Evolutionary conservation across 495 filamentous ascomycete species (phyloP), one percentile per base, ranked within the genome.

Genomic region (Penicillium maclennaniae): DNA sequence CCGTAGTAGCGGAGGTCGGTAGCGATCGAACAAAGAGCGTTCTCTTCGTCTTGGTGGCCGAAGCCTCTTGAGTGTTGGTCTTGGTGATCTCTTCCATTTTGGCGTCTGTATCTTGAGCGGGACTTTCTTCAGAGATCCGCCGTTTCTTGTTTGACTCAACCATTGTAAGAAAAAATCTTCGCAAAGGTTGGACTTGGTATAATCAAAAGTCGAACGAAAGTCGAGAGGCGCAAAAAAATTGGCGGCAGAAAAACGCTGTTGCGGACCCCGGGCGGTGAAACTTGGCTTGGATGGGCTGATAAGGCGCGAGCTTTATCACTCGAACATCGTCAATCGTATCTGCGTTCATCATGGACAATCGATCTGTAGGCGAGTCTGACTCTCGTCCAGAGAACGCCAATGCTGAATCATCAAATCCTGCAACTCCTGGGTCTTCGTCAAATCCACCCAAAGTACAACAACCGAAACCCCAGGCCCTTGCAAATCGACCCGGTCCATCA

Each of bases 21-120:
- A 99, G 81, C 27, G 87, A 91, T 59, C 91, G 87, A 56, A 99
- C 85, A 74, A 97, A 99, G 55, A 99, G 83, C 10, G 89, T 87
- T 46, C 85, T 76, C 49, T 83, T 70, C 50, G 77, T 61, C 16
- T 47, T 57, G 38, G 68, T 62, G 55, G 63, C 50, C n/a, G 61
- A 31, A 19, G 60, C 45, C n/a, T 65, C 58, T 3, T 43, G 28
- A 38, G 56, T 41, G 23, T 63, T 48, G 45, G 58, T 57, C 36
- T 59, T 62, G 20, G 63, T 45, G 15, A 51, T 46, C n/a, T 70
- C 31, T 34, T 34, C 62, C 45, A 61, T 61, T 45, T 56, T 65
- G 10, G 58, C 37, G 20, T 56, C 59, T 10, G 45, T 16, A 16
- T 49, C 49, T 43, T 62, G 23, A 7, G 53, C 19, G 26, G 42